Evolutionary conservation across 805 yeast species (phyloP).

Genomic region (Peterozyma xylosa): DNA sequence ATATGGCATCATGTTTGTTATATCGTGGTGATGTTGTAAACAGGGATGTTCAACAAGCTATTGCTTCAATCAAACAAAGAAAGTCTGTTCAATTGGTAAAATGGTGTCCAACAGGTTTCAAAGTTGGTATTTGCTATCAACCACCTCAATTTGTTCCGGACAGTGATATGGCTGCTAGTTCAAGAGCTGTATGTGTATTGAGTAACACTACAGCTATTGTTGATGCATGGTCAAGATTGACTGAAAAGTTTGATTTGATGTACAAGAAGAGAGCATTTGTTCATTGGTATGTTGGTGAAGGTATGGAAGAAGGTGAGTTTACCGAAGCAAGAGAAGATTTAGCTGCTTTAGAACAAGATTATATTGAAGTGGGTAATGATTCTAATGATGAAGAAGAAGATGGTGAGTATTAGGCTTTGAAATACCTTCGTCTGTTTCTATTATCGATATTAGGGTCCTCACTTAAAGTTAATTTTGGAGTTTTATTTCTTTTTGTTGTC

Average conservation of each 20-base stretch:
- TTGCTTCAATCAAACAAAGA: constrained; percentile 78
- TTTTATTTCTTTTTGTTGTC: too few species aligned
- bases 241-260: constrained; percentile 89
- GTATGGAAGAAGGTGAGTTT: constrained; percentile 97
- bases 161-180: constrained; percentile 75
- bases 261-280: constrained; percentile 92
- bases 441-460: too few species aligned
- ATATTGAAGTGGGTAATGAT: constrained; percentile 84
- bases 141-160: constrained; percentile 81
- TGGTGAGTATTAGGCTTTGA: constrained; percentile 12
- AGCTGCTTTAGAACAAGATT: constrained; percentile 89
- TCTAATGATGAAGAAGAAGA: constrained; percentile 47
- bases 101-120: constrained; percentile 97
- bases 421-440: too few species aligned
- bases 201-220: constrained; percentile 92
- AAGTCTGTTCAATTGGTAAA: constrained; percentile 88
- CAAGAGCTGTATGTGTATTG: constrained; percentile 89
- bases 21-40: constrained; percentile 94
- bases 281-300: constrained; percentile 96
- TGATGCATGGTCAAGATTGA: constrained; percentile 92
- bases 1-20: constrained; percentile 89
- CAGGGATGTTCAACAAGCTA: constrained; percentile 88
- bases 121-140: constrained; percentile 91
- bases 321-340: constrained; percentile 92
- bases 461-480: too few species aligned